Evolutionary conservation across 306 rosid species (phyloP).

Genomic region (Macrotyloma uniflorum): DNA sequence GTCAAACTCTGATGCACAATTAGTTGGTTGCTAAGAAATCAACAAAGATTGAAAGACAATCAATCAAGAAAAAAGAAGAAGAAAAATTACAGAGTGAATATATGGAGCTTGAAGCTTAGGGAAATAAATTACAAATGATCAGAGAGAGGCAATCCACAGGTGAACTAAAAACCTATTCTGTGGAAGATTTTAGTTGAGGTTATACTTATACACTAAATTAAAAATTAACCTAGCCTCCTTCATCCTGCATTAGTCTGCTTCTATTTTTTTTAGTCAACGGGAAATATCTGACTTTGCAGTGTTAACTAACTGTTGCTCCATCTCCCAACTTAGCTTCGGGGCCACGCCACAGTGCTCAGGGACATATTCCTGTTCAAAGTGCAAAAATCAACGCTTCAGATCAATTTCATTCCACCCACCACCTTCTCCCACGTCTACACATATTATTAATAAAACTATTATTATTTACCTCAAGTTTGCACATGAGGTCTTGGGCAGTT

Average conservation of each 20-base stretch:
- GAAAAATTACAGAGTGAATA: neutral
- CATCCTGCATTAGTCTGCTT: constrained; percentile 30
- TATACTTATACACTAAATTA: constrained; percentile 14
- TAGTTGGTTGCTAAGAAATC: constrained; percentile 23
- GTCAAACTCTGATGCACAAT: constrained; percentile 47
- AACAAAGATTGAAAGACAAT: neutral
- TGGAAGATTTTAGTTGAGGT: constrained; percentile 29
- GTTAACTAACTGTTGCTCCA: constrained; percentile 77
- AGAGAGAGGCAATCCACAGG: constrained; percentile 51
- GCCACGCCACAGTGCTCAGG: constrained; percentile 69
- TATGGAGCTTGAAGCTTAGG: neutral
- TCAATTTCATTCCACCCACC: neutral
- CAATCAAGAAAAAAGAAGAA: neutral
- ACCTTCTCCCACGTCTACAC: constrained; percentile 27
- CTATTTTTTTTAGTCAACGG: constrained; percentile 57
- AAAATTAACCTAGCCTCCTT: constrained; percentile 31
- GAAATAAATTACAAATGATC: constrained; percentile 10
- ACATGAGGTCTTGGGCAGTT: constrained; percentile 89
- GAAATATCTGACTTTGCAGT: constrained; percentile 74
- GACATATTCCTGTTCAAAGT: constrained; percentile 62
- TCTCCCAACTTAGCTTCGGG: constrained; percentile 82
- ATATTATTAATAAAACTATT: neutral
- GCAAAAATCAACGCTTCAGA: constrained; percentile 45
- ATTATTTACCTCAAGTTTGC: constrained; percentile 80
- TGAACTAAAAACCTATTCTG: constrained; percentile 38